A percentile compares a stretch with the other conserved stretches of the same genome.
Conservation (phyloP, 306 rosid genomes). For the Gastrolobium villosum region DNA sequence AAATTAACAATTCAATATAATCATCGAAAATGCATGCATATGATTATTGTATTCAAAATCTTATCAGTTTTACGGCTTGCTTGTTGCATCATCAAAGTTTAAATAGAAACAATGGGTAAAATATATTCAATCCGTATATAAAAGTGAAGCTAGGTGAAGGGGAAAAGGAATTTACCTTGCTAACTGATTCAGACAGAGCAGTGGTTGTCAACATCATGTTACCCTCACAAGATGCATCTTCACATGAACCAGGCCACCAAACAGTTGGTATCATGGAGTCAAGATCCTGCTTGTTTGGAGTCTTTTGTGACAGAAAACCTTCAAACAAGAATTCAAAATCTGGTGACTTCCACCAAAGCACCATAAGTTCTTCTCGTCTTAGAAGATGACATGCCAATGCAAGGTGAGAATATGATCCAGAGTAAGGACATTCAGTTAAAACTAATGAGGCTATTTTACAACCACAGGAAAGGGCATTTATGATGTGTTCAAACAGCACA, state of each 20-base stretch:
- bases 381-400: constrained; percentile 82
- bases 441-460: constrained; percentile 75
- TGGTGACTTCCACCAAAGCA: constrained; percentile 94
- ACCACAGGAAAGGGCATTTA: constrained; percentile 76
- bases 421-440: constrained; percentile 81
- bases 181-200: constrained; percentile 85
- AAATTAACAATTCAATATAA: constrained; percentile 6
- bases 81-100: constrained; percentile 40
- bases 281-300: constrained; percentile 91
- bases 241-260: constrained; percentile 97
- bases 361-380: constrained; percentile 87
- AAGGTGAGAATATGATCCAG: constrained; percentile 95
- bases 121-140: constrained; percentile 14
- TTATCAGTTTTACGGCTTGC: constrained; percentile 14
- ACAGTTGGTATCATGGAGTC: constrained; percentile 93
- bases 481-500: constrained; percentile 74
- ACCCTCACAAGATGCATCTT: constrained; percentile 77
- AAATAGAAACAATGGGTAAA: neutral
- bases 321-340: constrained; percentile 89
- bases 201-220: constrained; percentile 87
- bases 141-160: constrained; percentile 42
- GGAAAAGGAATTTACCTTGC: constrained; percentile 64
- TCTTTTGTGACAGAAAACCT: constrained; percentile 89
- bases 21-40: neutral
- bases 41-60: constrained; percentile 2